These are phyloP conservation scores for Gigaspora rosea DNA, from an alignment of 192 early-diverging fungal genomes.

Conservation along the genomic window DNA sequence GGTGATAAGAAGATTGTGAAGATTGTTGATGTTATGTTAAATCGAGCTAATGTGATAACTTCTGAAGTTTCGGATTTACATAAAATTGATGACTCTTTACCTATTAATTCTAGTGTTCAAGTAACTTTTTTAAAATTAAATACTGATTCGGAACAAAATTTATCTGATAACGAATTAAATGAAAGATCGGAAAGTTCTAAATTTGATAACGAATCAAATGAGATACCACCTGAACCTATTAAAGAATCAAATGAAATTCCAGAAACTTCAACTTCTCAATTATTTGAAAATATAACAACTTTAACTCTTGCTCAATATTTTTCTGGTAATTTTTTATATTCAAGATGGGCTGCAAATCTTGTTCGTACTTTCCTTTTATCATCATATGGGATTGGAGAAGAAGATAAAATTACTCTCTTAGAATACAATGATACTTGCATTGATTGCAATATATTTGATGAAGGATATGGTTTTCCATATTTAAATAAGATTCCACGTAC, in stretches of 20 bases:
- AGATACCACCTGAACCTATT: slow-evolving; percentile 30
- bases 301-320: slow-evolving; percentile 57
- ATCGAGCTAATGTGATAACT: slow-evolving; percentile 34
- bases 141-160: neutral
- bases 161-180: neutral
- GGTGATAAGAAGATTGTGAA: slow-evolving; percentile 46
- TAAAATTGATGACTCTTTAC: neutral
- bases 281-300: slow-evolving; percentile 57
- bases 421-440: slow-evolving; percentile 51
- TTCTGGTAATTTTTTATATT: slow-evolving; percentile 53
- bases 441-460: slow-evolving; percentile 55
- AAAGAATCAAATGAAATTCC: neutral
- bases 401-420: slow-evolving; percentile 48
- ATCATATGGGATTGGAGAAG: slow-evolving; percentile 46
- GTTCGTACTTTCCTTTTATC: slow-evolving; percentile 53
- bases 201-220: slow-evolving; percentile 29
- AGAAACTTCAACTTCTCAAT: slow-evolving; percentile 37
- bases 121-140: neutral
- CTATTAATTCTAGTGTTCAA: neutral
- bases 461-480: slow-evolving; percentile 63
- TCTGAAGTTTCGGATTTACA: neutral
- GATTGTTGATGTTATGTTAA: slow-evolving; percentile 42
- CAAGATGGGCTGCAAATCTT: slow-evolving; percentile 55
- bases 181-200: slow-evolving; percentile 24
- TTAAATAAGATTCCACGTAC: slow-evolving; percentile 53